Conservation (phyloP, 2,329 filamentous ascomycete genomes). For the Nigrograna mackinnonii region DNA sequence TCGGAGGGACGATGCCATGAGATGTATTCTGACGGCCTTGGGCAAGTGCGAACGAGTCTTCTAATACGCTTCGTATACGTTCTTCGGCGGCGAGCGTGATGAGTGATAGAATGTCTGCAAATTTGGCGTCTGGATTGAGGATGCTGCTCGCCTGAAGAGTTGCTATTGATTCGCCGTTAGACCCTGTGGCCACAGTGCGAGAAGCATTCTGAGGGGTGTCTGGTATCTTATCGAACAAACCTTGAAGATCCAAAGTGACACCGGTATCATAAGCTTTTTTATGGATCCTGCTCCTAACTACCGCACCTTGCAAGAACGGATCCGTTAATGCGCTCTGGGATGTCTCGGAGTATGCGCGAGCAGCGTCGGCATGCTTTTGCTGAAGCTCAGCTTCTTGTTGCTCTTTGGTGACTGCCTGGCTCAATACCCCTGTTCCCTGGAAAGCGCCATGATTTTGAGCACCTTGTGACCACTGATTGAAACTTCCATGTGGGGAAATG, state of each 20-base stretch:
- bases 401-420: slow-evolving; percentile 66
- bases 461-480: slow-evolving; percentile 49
- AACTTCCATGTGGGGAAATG: slow-evolving; percentile 47
- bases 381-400: slow-evolving; percentile 68
- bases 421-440: slow-evolving; percentile 41
- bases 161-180: slow-evolving; percentile 65
- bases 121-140: slow-evolving; percentile 69
- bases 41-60: slow-evolving; percentile 74
- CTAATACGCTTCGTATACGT: slow-evolving; percentile 72
- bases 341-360: slow-evolving; percentile 61
- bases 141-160: slow-evolving; percentile 62
- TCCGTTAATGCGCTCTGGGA: slow-evolving; percentile 72
- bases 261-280: slow-evolving; percentile 63
- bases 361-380: slow-evolving; percentile 68
- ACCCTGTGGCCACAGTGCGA: slow-evolving; percentile 52
- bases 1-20: slow-evolving; percentile 75
- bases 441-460: slow-evolving; percentile 38
- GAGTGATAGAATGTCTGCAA: slow-evolving; percentile 82
- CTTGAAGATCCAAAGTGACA: slow-evolving; percentile 61
- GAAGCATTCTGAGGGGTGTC: slow-evolving; percentile 31
- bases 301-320: slow-evolving; percentile 70
- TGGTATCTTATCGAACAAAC: slow-evolving; percentile 51
- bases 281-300: slow-evolving; percentile 58
- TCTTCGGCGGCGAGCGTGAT: slow-evolving; percentile 84
- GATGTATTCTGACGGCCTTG: slow-evolving; percentile 75